These are phyloP conservation scores for Wickerhamomyces queroliae DNA, from an alignment of 805 yeast genomes.

Conservation along the genomic window DNA sequence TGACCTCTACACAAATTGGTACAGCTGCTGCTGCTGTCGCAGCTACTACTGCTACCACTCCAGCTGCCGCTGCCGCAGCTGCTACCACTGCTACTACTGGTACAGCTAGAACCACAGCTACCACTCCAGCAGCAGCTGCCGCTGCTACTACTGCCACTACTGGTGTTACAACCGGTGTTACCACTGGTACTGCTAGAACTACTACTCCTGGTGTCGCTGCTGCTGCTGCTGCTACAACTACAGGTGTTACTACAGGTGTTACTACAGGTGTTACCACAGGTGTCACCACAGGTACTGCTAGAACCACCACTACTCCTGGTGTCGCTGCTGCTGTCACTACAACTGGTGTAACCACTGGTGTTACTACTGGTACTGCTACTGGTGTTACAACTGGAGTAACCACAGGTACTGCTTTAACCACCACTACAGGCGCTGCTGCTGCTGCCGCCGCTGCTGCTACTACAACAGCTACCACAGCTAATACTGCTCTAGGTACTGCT, in stretches of 20 bases:
- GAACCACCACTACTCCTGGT: slow-evolving; percentile 7
- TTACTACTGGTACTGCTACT: slow-evolving; percentile 4
- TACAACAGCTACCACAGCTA: slow-evolving; percentile 7
- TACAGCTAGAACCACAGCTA: not conserved
- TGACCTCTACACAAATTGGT: slow-evolving; percentile 8
- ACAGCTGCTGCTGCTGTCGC: slow-evolving; percentile 7
- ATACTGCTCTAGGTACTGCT: slow-evolving; percentile 5
- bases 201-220: slow-evolving; percentile 3
- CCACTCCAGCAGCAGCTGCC: slow-evolving; percentile 4
- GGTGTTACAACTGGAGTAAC: slow-evolving; percentile 4
- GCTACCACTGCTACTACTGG: slow-evolving; percentile 4
- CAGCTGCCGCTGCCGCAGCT: slow-evolving; percentile 7
- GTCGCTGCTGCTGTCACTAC: slow-evolving; percentile 9
- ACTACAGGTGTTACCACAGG: slow-evolving; percentile 7
- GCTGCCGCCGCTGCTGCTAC: slow-evolving; percentile 6
- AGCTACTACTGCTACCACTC: slow-evolving; percentile 4
- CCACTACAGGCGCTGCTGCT: not conserved
- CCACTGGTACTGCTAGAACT: not conserved
- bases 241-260: slow-evolving; percentile 8
- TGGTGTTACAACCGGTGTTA: slow-evolving; percentile 1
- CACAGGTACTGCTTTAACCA: not conserved
- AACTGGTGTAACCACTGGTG: slow-evolving; percentile 4
- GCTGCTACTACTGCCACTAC: slow-evolving; percentile 6
- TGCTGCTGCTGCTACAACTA: slow-evolving; percentile 7
- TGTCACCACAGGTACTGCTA: slow-evolving; percentile 5